phyloP scores from a whole-genome alignment of 441 rosid genomes.

The Jatropha podagrica region DNA sequence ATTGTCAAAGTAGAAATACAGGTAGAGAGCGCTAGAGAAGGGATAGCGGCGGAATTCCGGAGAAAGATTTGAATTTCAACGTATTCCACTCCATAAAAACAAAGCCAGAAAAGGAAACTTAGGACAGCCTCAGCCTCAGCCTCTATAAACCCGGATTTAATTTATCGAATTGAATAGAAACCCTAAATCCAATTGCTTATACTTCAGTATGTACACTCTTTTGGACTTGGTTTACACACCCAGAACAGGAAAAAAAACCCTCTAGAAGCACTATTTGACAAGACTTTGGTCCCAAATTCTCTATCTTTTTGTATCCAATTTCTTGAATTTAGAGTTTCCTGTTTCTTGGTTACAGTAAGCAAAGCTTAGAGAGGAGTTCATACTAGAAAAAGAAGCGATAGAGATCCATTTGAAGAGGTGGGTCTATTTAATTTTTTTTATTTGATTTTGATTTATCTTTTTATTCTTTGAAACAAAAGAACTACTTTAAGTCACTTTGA shows the following conservation, averaged over 20 bases:
- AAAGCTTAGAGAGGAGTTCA: background rate
- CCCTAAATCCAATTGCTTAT: slow-evolving; percentile 5
- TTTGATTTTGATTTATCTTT: slow-evolving; percentile 1
- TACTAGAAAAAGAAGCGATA: slow-evolving; percentile 3
- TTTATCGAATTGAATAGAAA: background rate
- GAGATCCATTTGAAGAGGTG: slow-evolving; percentile 18
- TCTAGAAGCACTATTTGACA: background rate
- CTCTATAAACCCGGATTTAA: background rate
- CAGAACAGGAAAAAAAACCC: too few species aligned
- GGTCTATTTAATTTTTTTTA: background rate
- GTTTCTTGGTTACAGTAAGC: slow-evolving; percentile 10
- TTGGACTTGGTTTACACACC: background rate
- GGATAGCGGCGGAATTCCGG: slow-evolving; percentile 61
- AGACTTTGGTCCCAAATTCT: background rate
- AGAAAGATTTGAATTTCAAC: slow-evolving; percentile 51
- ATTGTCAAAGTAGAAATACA: slow-evolving; percentile 21
- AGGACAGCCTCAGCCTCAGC: slow-evolving; percentile 5
- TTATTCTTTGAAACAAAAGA: background rate
- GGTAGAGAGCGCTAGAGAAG: slow-evolving; percentile 7
- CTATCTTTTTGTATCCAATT: background rate
- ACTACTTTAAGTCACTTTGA: background rate
- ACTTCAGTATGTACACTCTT: background rate
- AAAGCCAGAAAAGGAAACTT: background rate
- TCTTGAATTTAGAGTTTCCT: too few species aligned
- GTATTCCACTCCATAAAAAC: slow-evolving; percentile 2